Base-by-base conservation (phyloP, 306 rosid species). In the Coriaria nepalensis region DNA sequence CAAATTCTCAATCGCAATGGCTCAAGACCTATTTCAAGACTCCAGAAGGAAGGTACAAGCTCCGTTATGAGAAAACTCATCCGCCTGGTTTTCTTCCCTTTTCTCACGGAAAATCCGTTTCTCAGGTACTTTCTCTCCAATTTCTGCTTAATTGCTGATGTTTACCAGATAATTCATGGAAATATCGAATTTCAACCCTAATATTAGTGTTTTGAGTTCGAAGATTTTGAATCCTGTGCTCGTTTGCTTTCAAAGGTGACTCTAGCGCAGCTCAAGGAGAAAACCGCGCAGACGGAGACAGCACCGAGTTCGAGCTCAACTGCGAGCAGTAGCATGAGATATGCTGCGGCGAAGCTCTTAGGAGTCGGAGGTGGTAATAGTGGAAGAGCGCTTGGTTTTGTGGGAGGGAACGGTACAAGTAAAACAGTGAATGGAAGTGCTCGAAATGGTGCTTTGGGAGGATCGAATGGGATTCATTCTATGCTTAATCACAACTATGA, bases 1-100 rank as follows among this genome's bases (percentile, higher is more conserved):
- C 47, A 10, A 68, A 53, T n/a, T 55, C 85, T 0, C 98, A 77
- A 62, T 59, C 86, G 6, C 83, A 87, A 9, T 92, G 87, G 4
- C 76, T 92, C 33, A 92, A 92, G 55, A 82, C 94, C 68, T 85
- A 92, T 76, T 92, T 92, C 76, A 92, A 92, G 67, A 92, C 98
- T 48, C 96, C 86, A 2, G 96, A 92, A 57, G 98, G 98, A 6
- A 62, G 94, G 37, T 92, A 85, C 64, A 92, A 92, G 76, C 98
- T 92, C 62, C 96, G 74, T 55, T 92, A 75, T 71, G 98, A 92
- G 72, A 92, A 92, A 65, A 73, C 96, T 66, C 96, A 85, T 36
- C 93, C 98, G 57, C 69, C 94, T 2, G 86, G 83, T 11, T 81
- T 92, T 47, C 98, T 80, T 67, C 98, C 79, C 73, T 85, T 73